Evolutionary conservation across 768 basidiomycete species (phyloP), one percentile per base, ranked within the genome.

Genomic region (Macrolepiota albuminosa): DNA sequence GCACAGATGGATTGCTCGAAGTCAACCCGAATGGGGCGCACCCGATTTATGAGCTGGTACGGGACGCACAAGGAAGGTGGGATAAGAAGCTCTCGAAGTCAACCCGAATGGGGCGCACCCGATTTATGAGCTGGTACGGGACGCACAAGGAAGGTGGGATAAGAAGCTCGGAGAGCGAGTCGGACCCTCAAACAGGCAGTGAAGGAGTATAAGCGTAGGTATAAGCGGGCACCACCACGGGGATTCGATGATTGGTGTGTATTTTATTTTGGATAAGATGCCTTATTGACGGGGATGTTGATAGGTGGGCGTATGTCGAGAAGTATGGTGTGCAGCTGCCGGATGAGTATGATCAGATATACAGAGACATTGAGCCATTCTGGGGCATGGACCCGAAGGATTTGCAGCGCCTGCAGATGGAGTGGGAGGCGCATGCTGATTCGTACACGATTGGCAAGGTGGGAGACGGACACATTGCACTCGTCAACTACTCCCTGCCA

Each of bases 271-370:
- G 8, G 13, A 5, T 16, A 1, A 13, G 24, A 33, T 42, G 11
- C 14, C 21, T 16, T 2, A 18, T 4, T 33, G 18, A 39, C 40
- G 24, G 53, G 4, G 34, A 34, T 34, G 34, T 34, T 7, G 24
- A 21, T 31, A 77, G 77, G 78, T 81, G 78, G 79, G 62, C 58
- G 3, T 80, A 77, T 69, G 88, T 85, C 36, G 73, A 81, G 66
- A 75, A 81, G 51, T 80, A 93, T 70, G 71, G 81, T 10, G 84
- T 92, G 36, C 82, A 84, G 65, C 83, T 95, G 46, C 80, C 89
- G 11, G 94, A 96, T 71, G 94, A 95, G 67, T 95, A 92, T 67
- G 89, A 90, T 66, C 78, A 80, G 51, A 83, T 95, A 26, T 69
- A 80, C 56, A 73, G 78, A 48, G 93, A 96, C 70, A 74, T 97